phyloP scores from a whole-genome alignment of 768 basidiomycete genomes.

The Tulasnella sp. region DNA sequence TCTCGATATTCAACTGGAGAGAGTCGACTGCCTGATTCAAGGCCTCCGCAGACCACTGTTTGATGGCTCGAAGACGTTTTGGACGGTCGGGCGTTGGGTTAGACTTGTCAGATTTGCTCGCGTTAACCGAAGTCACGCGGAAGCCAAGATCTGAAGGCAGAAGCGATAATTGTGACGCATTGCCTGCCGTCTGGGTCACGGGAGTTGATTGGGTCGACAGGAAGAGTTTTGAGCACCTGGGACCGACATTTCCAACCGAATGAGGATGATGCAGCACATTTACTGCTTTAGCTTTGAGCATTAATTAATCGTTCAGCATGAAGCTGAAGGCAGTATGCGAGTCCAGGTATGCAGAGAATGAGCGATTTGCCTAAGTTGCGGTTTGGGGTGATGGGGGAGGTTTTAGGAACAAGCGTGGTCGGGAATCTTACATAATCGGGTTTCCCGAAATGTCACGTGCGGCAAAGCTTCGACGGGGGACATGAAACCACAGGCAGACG shows the following conservation, averaged over 20 bases:
- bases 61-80: neutral
- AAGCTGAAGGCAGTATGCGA: neutral
- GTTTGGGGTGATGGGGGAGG: neutral
- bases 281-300: neutral
- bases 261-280: neutral
- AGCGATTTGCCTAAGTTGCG: neutral
- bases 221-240: neutral
- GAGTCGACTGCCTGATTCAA: neutral
- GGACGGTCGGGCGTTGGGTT: neutral
- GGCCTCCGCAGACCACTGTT: neutral
- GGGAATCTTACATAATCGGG: too few relatives aligned
- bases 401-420: neutral
- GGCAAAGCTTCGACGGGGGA: neutral
- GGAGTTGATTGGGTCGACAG: neutral
- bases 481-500: too few relatives aligned
- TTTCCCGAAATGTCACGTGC: neutral
- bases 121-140: too few relatives aligned
- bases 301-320: too few relatives aligned
- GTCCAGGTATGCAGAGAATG: neutral
- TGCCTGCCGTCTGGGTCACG: neutral
- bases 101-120: neutral
- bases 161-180: neutral
- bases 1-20: neutral
- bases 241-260: neutral
- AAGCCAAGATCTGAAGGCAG: neutral